Evolutionary conservation across 768 basidiomycete genomes (phyloP).

Genomic region (Lentinula edodes): DNA sequence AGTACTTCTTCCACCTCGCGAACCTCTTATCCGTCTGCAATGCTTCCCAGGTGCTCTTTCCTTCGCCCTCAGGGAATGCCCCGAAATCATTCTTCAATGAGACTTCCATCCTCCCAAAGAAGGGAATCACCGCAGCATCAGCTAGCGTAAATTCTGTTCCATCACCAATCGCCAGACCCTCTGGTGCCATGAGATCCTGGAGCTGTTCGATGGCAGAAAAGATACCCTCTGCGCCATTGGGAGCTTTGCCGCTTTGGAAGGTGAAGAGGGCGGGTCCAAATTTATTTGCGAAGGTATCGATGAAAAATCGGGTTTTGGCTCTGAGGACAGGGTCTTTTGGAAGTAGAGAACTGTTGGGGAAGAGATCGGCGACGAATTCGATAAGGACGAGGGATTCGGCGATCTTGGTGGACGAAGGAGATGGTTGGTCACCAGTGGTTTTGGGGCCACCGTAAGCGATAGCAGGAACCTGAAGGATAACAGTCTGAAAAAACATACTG

Average conservation of each 20-base stretch:
- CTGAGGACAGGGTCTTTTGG: slow-evolving; percentile 52
- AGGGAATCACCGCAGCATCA: slow-evolving; percentile 56
- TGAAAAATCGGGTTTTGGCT: slow-evolving; percentile 59
- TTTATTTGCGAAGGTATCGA: slow-evolving; percentile 46
- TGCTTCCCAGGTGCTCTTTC: slow-evolving; percentile 34
- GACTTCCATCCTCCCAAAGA: slow-evolving; percentile 49
- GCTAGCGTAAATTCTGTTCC: slow-evolving; percentile 49
- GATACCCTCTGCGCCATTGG: slow-evolving; percentile 26
- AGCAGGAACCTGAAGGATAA: slow-evolving; percentile 43
- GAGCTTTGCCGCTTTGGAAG: slow-evolving; percentile 30
- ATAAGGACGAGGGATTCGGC: slow-evolving; percentile 62
- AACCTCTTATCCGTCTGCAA: slow-evolving; percentile 41
- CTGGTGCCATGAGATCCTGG: slow-evolving; percentile 43
- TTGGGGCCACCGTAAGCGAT: slow-evolving; percentile 58
- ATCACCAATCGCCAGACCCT: slow-evolving; percentile 27
- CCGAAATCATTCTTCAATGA: slow-evolving; percentile 46
- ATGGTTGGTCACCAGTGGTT: slow-evolving; percentile 49
- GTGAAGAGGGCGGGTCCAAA: slow-evolving; percentile 33
- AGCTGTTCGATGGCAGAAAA: slow-evolving; percentile 38
- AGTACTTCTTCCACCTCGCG: slow-evolving; percentile 45
- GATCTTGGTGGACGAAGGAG: slow-evolving; percentile 54
- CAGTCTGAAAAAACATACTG: not conserved
- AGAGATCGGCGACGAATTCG: slow-evolving; percentile 62
- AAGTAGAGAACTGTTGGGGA: slow-evolving; percentile 35
- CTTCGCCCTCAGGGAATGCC: slow-evolving; percentile 41